Base-by-base conservation (phyloP, 495 filamentous ascomycete genomes). In the Aspergillus olivimuriae region DNA sequence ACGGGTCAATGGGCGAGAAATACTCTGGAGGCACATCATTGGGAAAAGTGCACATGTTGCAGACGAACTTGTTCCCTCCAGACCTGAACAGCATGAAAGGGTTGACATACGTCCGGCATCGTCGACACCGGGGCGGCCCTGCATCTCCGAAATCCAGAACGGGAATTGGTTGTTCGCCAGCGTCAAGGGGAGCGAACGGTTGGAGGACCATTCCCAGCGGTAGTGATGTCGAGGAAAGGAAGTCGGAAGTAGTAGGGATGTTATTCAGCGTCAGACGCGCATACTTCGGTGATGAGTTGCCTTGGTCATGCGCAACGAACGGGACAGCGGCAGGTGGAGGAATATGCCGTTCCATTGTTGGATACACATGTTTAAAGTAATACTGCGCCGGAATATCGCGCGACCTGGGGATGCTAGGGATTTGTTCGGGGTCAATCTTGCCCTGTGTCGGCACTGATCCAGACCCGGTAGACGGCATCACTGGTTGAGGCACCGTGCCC, bases 1-100 rank as follows among this genome's bases (percentile, higher is more conserved):
- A 83, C 15, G 90, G 88, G 55, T 88, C 91, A 34, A 88, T 82
- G 22, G 94, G 88, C 23, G 86, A 83, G 58, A 94, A 97, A 61
- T 99, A 99, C 55, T 96, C 92, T 1, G 85, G 63, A 1, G 87
- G 72, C 4, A 94, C 90, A 62, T 99, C 94, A 60, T 97, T 97
- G 3, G 94, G 87, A 66, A 95, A 95, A 17, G 83, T 90, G 68
- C 92, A 99, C 73, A 99, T 91, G 56, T 99, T 99, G 66, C 92
- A 99, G 43, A 94, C 88, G 55, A 96, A 95, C 61, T 91, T 94
- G 64, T 87, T 95, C 24, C 92, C 92, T 19, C 90, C 92, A 4
- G 86, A 86, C 36, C 83, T 77, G 73, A 99, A 99, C 43, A 85
- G 84, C 92, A 97, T 96, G 62, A 97, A 99, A 9, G 92, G 92